Conservation (phyloP, 495 filamentous ascomycete genomes). For the Jackrogersella minutella region DNA sequence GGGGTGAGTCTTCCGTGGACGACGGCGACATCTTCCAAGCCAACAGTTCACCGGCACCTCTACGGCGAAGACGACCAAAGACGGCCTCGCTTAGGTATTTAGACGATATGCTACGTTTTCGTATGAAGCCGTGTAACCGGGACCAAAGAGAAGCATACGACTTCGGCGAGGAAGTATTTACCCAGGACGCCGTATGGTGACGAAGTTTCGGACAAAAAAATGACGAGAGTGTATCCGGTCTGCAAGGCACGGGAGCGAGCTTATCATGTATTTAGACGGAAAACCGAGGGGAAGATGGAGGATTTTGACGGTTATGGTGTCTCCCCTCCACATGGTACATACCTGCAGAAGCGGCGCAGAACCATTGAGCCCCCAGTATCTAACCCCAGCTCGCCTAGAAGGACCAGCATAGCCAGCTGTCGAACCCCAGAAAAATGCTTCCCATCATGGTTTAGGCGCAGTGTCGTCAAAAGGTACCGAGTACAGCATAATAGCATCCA, state of each 20-base stretch:
- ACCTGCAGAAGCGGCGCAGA: conserved; percentile 45
- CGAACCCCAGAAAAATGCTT: conserved; percentile 45
- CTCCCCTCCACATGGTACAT: conserved; percentile 36
- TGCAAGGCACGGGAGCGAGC: conserved; percentile 48
- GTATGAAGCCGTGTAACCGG: conserved; percentile 37
- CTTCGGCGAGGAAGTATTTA: conserved; percentile 43
- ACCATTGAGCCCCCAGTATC: conserved; percentile 38
- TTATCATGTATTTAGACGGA: conserved; percentile 45
- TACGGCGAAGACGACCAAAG: conserved; percentile 19
- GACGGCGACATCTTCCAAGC: conserved; percentile 56
- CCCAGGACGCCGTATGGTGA: conserved; percentile 29
- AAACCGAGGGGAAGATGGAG: conserved; percentile 34
- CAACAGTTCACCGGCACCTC: conserved; percentile 29
- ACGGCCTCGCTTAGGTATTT: conserved; percentile 34
- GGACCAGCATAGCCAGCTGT: conserved; percentile 20
- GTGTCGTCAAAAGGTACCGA: conserved; percentile 29
- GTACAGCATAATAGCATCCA: conserved; percentile 20
- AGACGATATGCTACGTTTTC: conserved; percentile 27
- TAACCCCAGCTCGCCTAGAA: conserved; percentile 28
- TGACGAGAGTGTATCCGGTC: conserved; percentile 40
- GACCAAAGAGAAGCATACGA: conserved; percentile 30
- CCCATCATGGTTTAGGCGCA: conserved; percentile 42
- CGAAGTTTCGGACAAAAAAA: conserved; percentile 38
- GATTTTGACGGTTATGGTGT: conserved; percentile 28
- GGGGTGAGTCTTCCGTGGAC: conserved; percentile 60